These are phyloP conservation scores for Acanthamoeba castellanii DNA, from an alignment of 208 protist species.

Conservation along the genomic window DNA sequence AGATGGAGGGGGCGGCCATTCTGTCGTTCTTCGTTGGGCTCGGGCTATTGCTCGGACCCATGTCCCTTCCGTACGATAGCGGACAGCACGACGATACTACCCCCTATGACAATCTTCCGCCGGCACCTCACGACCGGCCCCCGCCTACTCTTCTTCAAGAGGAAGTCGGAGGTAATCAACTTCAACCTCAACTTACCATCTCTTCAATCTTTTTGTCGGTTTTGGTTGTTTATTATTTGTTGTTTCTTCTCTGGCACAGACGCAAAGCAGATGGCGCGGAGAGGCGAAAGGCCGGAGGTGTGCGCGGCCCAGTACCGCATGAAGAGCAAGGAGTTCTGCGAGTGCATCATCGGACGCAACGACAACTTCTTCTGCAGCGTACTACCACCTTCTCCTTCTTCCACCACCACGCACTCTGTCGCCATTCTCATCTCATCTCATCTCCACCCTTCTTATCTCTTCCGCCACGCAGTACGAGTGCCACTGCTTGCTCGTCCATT, in stretches of 20 bases:
- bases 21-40: not conserved
- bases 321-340: slow-evolving; percentile 2
- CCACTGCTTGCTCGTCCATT: not conserved
- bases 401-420: not conserved
- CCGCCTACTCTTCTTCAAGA: not conserved
- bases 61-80: not conserved
- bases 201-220: not conserved
- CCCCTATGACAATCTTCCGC: not conserved
- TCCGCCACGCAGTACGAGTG: not conserved
- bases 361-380: slow-evolving; percentile 28
- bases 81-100: no score
- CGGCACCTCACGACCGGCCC: not conserved
- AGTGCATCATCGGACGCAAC: slow-evolving; percentile 6
- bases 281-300: not conserved
- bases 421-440: not conserved
- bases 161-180: not conserved
- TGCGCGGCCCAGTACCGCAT: not conserved
- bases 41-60: not conserved
- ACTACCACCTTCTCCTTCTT: not conserved
- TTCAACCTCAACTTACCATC: not conserved
- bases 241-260: no score
- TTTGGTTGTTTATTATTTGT: not conserved
- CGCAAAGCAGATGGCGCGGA: not conserved
- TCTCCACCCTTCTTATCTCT: not conserved
- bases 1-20: not conserved